Evolutionary conservation across 768 basidiomycete genomes (phyloP).

Genomic region (Cyathus striatus): DNA sequence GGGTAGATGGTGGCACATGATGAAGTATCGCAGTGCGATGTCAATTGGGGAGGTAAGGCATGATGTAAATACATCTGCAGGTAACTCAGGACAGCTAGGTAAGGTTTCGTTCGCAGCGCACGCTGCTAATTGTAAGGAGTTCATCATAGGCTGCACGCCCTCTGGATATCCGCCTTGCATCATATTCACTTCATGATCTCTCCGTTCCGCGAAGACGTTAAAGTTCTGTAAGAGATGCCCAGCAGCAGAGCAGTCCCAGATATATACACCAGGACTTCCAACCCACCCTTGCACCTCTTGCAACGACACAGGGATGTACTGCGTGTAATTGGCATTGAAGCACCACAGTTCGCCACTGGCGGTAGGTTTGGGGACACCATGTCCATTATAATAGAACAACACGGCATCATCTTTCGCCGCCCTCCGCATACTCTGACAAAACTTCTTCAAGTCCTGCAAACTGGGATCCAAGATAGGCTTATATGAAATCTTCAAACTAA

Average conservation of each 20-base stretch:
- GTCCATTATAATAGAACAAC: slow-evolving; percentile 97
- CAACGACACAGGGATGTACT: slow-evolving; percentile 95
- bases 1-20: slow-evolving; percentile 85
- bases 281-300: slow-evolving; percentile 93
- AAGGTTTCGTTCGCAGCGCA: slow-evolving; percentile 89
- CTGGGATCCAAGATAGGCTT: slow-evolving; percentile 95
- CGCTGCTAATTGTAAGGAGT: slow-evolving; percentile 92
- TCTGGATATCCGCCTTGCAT: slow-evolving; percentile 55
- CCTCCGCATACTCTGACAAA: slow-evolving; percentile 78
- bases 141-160: slow-evolving; percentile 68
- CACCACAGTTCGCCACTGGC: slow-evolving; percentile 97
- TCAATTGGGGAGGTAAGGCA: slow-evolving; percentile 98
- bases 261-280: slow-evolving; percentile 92
- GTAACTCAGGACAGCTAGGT: slow-evolving; percentile 93
- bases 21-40: slow-evolving; percentile 89
- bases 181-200: slow-evolving; percentile 61
- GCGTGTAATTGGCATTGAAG: slow-evolving; percentile 95
- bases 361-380: slow-evolving; percentile 96
- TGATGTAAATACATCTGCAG: slow-evolving; percentile 95
- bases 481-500: slow-evolving; percentile 91
- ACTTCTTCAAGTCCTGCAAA: slow-evolving; percentile 86
- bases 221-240: slow-evolving; percentile 92
- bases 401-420: slow-evolving; percentile 91
- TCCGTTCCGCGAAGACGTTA: slow-evolving; percentile 69
- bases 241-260: slow-evolving; percentile 99